Percentiles rank a stretch among this genome's conserved stretches.
phyloP scores from a whole-genome alignment of 1,284 basidiomycete species.

The Marasmius fiardii region DNA sequence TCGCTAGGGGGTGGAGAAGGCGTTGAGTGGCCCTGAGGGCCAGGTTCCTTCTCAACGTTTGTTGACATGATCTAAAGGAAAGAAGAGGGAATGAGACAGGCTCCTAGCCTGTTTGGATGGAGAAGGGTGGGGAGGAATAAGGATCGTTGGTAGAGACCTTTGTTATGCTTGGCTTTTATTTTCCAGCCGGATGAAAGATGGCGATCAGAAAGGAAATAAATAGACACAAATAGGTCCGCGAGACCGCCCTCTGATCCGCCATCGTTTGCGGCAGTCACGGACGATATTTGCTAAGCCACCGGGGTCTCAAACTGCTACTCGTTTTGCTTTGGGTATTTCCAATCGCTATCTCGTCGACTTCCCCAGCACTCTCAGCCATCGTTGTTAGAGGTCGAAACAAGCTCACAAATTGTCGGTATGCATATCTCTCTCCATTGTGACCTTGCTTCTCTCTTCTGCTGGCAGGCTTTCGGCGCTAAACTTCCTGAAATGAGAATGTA shows the following conservation, averaged over 20 bases:
- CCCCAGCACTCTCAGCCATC: too few relatives aligned
- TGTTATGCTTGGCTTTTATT: conserved; percentile 30
- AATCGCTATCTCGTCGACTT: too few relatives aligned
- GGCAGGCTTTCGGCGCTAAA: not conserved
- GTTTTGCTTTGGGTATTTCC: too few relatives aligned
- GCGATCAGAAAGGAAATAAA: conserved; percentile 23
- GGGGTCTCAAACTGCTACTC: too few relatives aligned
- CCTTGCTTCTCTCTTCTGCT: not conserved
- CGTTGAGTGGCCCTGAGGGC: conserved; percentile 41
- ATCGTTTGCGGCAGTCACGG: too few relatives aligned
- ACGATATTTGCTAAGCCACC: too few relatives aligned
- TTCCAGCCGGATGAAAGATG: conserved; percentile 21
- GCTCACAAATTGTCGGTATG: too few relatives aligned
- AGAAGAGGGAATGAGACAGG: conserved; percentile 11
- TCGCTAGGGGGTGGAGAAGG: conserved; percentile 21
- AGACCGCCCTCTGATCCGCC: too few relatives aligned
- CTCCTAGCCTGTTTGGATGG: conserved; percentile 8
- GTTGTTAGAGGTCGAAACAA: too few relatives aligned
- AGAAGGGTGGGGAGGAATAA: conserved; percentile 19
- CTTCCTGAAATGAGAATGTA: not conserved
- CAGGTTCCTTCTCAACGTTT: conserved; percentile 62
- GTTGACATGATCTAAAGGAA: conserved; percentile 29
- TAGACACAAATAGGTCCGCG: conserved; percentile 23
- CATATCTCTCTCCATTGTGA: not conserved
- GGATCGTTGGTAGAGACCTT: conserved; percentile 20